phyloP scores from a whole-genome alignment of 73 alveolate species.

The Tetrahymena malaccensis region DNA sequence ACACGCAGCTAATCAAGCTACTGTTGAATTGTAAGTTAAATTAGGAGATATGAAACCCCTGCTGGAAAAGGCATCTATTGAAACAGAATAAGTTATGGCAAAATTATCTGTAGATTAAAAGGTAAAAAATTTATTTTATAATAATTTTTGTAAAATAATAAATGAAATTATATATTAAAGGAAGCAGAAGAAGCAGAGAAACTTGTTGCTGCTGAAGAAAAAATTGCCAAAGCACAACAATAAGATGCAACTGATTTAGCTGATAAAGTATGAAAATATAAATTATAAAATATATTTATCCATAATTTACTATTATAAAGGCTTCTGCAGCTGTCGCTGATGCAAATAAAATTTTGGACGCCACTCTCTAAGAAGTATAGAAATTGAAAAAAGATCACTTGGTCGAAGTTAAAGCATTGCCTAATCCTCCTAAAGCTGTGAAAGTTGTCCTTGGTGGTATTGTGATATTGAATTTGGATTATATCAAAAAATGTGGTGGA shows the following conservation, averaged over 20 bases:
- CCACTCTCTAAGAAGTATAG: conserved; percentile 20
- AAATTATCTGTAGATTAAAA: background rate
- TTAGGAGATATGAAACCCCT: conserved; percentile 1
- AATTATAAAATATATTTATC: background rate
- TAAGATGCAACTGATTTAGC: conserved; percentile 20
- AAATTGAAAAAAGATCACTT: conserved; percentile 33
- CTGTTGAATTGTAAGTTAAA: background rate
- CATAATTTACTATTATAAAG: background rate
- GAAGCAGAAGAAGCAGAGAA: conserved; percentile 1
- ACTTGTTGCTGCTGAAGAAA: conserved; percentile 6
- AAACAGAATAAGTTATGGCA: background rate
- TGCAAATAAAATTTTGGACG: conserved; percentile 8
- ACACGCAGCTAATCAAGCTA: background rate
- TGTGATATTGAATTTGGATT: conserved; percentile 6
- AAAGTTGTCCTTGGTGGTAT: conserved; percentile 27
- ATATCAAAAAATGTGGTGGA: background rate
- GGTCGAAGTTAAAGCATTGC: conserved; percentile 27
- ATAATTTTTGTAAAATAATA: background rate
- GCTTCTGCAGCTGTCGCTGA: conserved; percentile 6
- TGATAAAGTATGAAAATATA: background rate
- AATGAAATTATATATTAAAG: background rate
- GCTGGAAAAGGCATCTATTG: background rate
- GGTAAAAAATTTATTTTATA: background rate
- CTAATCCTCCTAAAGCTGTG: conserved; percentile 26
- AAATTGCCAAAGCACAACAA: conserved; percentile 7